Conservation (phyloP, 1,284 basidiomycete genomes). For the Marasmius oreades region DNA sequence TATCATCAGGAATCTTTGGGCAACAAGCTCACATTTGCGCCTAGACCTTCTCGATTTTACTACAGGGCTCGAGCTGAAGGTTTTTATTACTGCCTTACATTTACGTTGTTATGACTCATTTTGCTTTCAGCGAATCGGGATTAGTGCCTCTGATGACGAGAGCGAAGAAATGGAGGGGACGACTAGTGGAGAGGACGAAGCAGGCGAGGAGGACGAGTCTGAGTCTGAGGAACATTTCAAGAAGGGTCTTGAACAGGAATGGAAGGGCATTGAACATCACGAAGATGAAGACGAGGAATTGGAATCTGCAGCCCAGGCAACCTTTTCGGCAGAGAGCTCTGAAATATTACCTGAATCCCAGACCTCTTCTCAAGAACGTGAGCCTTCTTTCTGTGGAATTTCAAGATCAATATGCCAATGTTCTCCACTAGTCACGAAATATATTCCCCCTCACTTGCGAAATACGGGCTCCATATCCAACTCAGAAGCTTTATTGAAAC, state of each 20-base stretch:
- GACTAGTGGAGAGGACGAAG: conserved; percentile 18
- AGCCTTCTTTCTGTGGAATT: conserved; percentile 15
- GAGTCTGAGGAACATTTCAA: conserved; percentile 20
- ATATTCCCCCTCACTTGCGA: conserved; percentile 67
- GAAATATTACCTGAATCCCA: background rate
- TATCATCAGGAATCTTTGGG: background rate
- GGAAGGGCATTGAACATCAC: conserved; percentile 19
- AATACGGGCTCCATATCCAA: conserved; percentile 31
- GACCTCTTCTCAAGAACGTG: conserved; percentile 14
- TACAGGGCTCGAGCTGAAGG: conserved; percentile 25
- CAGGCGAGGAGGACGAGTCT: conserved; percentile 15
- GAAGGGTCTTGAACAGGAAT: conserved; percentile 32
- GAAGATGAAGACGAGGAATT: conserved; percentile 24
- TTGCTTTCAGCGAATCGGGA: too few relatives aligned
- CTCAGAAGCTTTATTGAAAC: conserved; percentile 57
- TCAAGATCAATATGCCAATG: background rate
- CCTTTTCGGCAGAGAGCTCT: background rate
- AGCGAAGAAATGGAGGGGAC: conserved; percentile 16
- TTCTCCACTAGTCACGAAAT: conserved; percentile 35
- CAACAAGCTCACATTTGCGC: background rate
- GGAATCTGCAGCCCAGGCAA: conserved; percentile 12
- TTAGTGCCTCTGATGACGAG: background rate
- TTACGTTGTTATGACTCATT: too few relatives aligned
- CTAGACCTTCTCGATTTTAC: conserved; percentile 55
- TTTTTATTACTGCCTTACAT: too few relatives aligned